A percentile compares a stretch with the other conserved stretches of the same genome.
Evolutionary conservation across 2,329 filamentous ascomycete genomes (phyloP).

Genomic region (Apiospora arundinis): DNA sequence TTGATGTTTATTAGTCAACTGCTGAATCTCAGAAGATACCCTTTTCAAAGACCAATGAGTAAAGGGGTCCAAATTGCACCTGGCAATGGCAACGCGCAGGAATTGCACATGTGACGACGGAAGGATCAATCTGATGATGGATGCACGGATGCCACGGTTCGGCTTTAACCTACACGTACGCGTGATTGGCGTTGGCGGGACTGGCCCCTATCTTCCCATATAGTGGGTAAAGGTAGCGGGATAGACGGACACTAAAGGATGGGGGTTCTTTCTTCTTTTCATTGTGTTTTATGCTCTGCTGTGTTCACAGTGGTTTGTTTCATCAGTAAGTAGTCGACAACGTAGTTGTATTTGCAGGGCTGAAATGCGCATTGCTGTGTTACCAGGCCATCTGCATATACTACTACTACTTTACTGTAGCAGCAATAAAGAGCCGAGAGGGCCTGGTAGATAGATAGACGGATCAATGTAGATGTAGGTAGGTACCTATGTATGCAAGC

Average conservation of each 20-base stretch:
- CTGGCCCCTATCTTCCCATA: background rate
- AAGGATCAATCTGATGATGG: background rate
- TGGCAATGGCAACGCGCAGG: background rate
- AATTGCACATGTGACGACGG: no score
- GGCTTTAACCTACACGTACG: background rate
- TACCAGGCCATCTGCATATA: background rate
- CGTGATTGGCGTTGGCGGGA: background rate
- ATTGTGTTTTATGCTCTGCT: background rate
- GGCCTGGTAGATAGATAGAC: no score
- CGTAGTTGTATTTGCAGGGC: background rate
- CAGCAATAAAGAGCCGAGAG: no score
- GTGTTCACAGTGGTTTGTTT: no score
- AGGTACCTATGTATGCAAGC: no score
- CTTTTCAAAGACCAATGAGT: background rate
- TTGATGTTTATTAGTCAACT: background rate
- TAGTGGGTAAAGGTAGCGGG: constrained; percentile 6
- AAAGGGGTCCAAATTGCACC: background rate
- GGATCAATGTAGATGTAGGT: no score
- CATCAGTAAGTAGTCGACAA: background rate
- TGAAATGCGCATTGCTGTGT: background rate
- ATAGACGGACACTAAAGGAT: constrained; percentile 4
- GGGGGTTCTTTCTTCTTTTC: background rate
- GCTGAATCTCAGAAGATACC: background rate
- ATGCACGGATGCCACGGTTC: constrained; percentile 17
- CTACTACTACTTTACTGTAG: background rate